These are phyloP conservation scores for Kazachstania sp. DNA, from an alignment of 1,139 yeast species.

Conservation along the genomic window DNA sequence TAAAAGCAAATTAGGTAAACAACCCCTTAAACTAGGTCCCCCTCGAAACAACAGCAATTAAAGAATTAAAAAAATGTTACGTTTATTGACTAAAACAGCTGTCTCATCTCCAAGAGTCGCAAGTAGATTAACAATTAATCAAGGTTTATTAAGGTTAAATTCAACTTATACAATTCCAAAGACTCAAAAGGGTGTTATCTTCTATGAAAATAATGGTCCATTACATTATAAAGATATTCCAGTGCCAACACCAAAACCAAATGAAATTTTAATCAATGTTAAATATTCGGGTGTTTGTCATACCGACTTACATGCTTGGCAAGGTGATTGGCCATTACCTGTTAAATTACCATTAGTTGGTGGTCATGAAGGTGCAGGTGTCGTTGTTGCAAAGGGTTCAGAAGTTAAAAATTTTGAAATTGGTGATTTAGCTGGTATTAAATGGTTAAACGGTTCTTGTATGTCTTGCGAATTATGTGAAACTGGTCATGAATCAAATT, in stretches of 20 bases:
- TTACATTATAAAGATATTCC: conserved; percentile 49
- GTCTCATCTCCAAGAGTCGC: conserved; percentile 8
- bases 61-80: conserved; percentile 3
- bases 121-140: conserved; percentile 7
- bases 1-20: not conserved
- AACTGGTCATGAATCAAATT: conserved; percentile 55
- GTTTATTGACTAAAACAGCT: conserved; percentile 7
- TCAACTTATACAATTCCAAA: conserved; percentile 54
- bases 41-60: not conserved
- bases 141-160: conserved; percentile 37
- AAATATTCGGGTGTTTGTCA: conserved; percentile 65
- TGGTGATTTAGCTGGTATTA: conserved; percentile 67
- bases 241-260: conserved; percentile 54
- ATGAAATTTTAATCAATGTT: conserved; percentile 51
- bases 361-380: conserved; percentile 82
- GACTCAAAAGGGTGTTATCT: conserved; percentile 45
- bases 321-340: conserved; percentile 60
- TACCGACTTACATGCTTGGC: conserved; percentile 65
- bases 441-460: conserved; percentile 71
- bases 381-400: conserved; percentile 61
- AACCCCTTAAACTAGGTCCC: not conserved
- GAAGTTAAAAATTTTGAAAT: conserved; percentile 58
- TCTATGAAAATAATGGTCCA: conserved; percentile 42
- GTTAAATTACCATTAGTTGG: conserved; percentile 59
- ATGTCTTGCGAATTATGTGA: conserved; percentile 62